Conservation (phyloP, 1,284 basidiomycete genomes). For the Melampsora americana region DNA sequence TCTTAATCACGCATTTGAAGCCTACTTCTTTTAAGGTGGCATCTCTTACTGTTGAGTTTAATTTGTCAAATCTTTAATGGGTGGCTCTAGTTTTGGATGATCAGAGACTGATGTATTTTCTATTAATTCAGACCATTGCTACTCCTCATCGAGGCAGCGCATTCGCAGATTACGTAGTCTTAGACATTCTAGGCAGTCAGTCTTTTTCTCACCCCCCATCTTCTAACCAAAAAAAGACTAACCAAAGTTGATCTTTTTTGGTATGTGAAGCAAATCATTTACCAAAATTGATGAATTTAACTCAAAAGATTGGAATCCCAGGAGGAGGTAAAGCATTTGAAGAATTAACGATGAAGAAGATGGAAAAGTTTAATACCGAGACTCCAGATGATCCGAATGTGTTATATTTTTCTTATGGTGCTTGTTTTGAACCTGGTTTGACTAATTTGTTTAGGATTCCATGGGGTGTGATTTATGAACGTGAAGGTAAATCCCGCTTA, state of each 20-base stretch:
- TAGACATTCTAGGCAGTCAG: slow-evolving; percentile 67
- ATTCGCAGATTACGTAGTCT: slow-evolving; percentile 86
- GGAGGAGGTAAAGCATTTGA: slow-evolving; percentile 89
- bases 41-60: slow-evolving; percentile 64
- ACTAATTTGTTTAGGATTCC: slow-evolving; percentile 69
- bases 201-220: slow-evolving; percentile 58
- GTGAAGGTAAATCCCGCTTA: slow-evolving; percentile 17
- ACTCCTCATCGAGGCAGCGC: slow-evolving; percentile 88
- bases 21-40: slow-evolving; percentile 62
- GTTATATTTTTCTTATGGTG: slow-evolving; percentile 89
- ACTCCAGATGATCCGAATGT: slow-evolving; percentile 74
- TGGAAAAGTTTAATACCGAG: slow-evolving; percentile 80
- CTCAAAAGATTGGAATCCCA: slow-evolving; percentile 72
- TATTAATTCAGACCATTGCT: slow-evolving; percentile 64
- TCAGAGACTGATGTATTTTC: background rate
- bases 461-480: slow-evolving; percentile 9
- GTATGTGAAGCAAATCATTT: slow-evolving; percentile 53
- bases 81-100: background rate
- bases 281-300: slow-evolving; percentile 56
- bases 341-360: slow-evolving; percentile 75
- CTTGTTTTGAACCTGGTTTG: slow-evolving; percentile 77
- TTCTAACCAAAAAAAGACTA: no score
- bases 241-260: no score
- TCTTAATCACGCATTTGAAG: slow-evolving; percentile 62
- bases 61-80: background rate